Conservation (phyloP, 352 stramenopile genomes). For the Pythium apleroticum region DNA sequence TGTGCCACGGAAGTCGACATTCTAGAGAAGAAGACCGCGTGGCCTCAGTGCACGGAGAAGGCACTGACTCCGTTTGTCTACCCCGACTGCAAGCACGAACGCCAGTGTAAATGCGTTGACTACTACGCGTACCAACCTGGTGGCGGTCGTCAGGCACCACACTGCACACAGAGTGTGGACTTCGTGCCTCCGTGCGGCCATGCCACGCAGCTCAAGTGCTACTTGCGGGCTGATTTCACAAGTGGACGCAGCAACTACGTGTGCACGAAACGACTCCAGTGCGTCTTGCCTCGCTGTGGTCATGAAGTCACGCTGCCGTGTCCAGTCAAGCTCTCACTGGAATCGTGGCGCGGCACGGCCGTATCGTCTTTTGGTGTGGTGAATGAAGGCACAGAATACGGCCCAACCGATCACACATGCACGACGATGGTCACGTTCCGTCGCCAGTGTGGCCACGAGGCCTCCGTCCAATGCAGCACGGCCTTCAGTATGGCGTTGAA, state of each 20-base stretch:
- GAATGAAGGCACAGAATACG: conserved; percentile 59
- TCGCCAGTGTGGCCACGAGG: conserved; percentile 59
- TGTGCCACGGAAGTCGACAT: conserved; percentile 54
- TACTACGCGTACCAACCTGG: conserved; percentile 50
- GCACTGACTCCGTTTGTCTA: conserved; percentile 69
- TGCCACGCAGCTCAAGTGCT: conserved; percentile 54
- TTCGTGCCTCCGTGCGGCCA: conserved; percentile 72
- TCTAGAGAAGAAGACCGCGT: conserved; percentile 27
- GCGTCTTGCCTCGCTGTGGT: conserved; percentile 62
- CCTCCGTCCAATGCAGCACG: conserved; percentile 52
- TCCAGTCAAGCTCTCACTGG: conserved; percentile 40
- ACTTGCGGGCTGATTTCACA: conserved; percentile 42
- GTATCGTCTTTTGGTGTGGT: conserved; percentile 44
- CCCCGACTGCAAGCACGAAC: conserved; percentile 63
- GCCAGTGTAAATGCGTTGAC: conserved; percentile 63
- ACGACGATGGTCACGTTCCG: conserved; percentile 56
- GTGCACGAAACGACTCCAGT: conserved; percentile 55
- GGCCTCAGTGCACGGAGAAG: conserved; percentile 57
- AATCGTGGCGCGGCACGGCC: conserved; percentile 45
- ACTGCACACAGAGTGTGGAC: conserved; percentile 56
- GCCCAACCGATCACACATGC: conserved; percentile 70
- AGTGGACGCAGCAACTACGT: conserved; percentile 31
- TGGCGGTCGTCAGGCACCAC: conserved; percentile 27
- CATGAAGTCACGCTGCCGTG: conserved; percentile 57
- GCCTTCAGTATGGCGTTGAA: conserved; percentile 66